These are phyloP conservation scores for Trichoderma oligosporum DNA, from an alignment of 2,329 filamentous ascomycete species.

Conservation along the genomic window DNA sequence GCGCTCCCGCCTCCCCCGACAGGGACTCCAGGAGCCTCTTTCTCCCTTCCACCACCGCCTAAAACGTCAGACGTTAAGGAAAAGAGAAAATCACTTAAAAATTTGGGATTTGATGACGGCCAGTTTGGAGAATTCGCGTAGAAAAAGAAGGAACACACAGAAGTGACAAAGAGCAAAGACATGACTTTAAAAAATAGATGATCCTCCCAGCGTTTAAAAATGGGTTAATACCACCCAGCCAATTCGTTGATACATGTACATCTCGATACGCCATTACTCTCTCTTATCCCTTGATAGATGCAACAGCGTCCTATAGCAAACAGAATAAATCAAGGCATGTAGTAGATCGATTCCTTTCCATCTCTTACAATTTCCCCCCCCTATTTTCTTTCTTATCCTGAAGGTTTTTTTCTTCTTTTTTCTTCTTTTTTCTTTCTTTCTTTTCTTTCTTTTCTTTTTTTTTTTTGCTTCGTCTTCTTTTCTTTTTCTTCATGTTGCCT, in stretches of 20 bases:
- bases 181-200: conserved; percentile 14
- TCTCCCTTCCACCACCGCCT: conserved; percentile 65
- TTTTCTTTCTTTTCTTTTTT: not conserved
- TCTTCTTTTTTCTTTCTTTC: not conserved
- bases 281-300: not conserved
- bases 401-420: no score
- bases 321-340: not conserved
- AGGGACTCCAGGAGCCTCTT: conserved; percentile 34
- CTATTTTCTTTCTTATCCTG: no score
- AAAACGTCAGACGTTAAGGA: conserved; percentile 58
- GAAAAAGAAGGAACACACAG: conserved; percentile 15
- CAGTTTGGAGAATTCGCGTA: conserved; percentile 80
- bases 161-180: conserved; percentile 9
- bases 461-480: not conserved
- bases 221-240: conserved; percentile 5
- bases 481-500: not conserved
- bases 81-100: conserved; percentile 55
- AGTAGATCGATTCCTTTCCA: no score
- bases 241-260: conserved; percentile 2
- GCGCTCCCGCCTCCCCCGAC: conserved; percentile 69
- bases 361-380: no score
- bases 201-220: conserved; percentile 16
- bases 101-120: conserved; percentile 80
- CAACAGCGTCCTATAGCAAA: not conserved
- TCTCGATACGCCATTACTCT: not conserved